Conservation (phyloP, 805 yeast species). For the Pichia cabralensis region DNA sequence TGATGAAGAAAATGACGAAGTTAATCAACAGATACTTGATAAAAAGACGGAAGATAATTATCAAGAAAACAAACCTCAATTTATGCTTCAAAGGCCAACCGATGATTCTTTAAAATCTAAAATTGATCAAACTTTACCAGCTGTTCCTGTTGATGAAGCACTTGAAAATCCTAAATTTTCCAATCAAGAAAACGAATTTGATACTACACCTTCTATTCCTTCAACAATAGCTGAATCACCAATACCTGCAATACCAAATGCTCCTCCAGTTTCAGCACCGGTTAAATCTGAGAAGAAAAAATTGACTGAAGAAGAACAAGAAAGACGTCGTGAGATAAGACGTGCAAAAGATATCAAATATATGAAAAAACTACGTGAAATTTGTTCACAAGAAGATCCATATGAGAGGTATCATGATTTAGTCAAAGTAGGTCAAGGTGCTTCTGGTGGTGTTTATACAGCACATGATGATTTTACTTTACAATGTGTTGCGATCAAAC, state of each 20-base stretch:
- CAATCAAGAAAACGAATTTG: not conserved
- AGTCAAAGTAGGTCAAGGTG: slow-evolving; percentile 93
- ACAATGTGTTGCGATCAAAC: slow-evolving; percentile 82
- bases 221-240: not conserved
- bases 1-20: slow-evolving; percentile 6
- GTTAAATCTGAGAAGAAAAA: slow-evolving; percentile 15
- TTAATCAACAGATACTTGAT: not conserved
- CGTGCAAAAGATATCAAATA: slow-evolving; percentile 63
- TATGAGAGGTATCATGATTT: slow-evolving; percentile 54
- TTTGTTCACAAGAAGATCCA: slow-evolving; percentile 85
- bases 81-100: too few species aligned
- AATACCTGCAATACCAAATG: slow-evolving; percentile 5
- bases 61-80: not conserved
- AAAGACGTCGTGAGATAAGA: slow-evolving; percentile 71
- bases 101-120: slow-evolving; percentile 1
- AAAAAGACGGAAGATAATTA: too few species aligned
- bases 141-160: slow-evolving; percentile 4
- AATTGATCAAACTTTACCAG: slow-evolving; percentile 5
- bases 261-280: slow-evolving; percentile 9
- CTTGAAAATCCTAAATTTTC: not conserved
- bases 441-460: slow-evolving; percentile 93
- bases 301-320: slow-evolving; percentile 47
- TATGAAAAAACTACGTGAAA: slow-evolving; percentile 56
- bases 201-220: too few species aligned
- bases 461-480: slow-evolving; percentile 55